phyloP scores from a whole-genome alignment of 768 basidiomycete species.

The Naganishia vishniacii region DNA sequence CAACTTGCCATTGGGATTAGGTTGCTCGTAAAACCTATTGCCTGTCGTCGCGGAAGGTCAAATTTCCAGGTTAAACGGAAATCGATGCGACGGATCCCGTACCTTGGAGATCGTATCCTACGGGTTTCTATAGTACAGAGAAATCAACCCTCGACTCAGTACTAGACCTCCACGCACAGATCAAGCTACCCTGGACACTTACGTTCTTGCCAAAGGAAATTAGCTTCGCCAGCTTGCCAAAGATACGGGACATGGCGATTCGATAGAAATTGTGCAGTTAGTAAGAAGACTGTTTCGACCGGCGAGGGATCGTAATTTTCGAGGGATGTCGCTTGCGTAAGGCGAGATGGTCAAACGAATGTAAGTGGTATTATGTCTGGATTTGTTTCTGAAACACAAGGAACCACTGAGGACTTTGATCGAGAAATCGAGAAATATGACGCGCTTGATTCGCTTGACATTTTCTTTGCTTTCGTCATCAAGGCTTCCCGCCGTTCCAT shows the following conservation, averaged over 20 bases:
- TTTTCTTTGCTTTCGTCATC: background rate
- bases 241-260: constrained; percentile 14
- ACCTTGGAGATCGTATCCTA: constrained; percentile 24
- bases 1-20: constrained; percentile 18
- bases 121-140: constrained; percentile 17
- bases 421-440: constrained; percentile 15
- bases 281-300: background rate
- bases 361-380: no score
- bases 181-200: background rate
- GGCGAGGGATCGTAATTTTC: background rate
- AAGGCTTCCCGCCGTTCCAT: background rate
- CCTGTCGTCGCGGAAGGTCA: background rate
- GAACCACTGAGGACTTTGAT: no score
- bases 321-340: background rate
- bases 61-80: background rate
- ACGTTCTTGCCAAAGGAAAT: constrained; percentile 19
- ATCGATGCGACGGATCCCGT: background rate
- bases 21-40: constrained; percentile 23
- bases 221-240: constrained; percentile 21
- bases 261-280: background rate
- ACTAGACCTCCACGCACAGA: no score
- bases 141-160: no score
- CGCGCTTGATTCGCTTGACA: constrained; percentile 8
- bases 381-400: no score
- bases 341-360: no score